Conservation (phyloP, 2,329 filamentous ascomycete species). For the Ophiostoma piceae region DNA sequence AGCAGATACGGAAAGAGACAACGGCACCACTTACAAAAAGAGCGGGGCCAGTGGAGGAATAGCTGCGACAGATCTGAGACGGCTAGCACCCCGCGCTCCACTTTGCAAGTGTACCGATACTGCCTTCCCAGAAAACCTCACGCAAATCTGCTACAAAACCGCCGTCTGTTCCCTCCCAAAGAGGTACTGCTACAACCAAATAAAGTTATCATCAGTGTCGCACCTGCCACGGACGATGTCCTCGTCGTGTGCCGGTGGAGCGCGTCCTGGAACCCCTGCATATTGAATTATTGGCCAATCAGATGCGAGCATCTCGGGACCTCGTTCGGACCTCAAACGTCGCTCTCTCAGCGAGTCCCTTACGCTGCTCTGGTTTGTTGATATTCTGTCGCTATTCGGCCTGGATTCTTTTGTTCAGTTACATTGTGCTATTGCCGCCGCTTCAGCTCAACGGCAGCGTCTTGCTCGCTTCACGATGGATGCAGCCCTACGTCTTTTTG, state of each 20-base stretch:
- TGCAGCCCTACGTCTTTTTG: slow-evolving; percentile 9
- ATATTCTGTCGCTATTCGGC: not conserved
- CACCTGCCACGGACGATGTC: slow-evolving; percentile 17
- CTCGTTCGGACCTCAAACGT: slow-evolving; percentile 21
- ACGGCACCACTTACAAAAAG: not conserved
- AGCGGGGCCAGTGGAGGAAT: slow-evolving; percentile 21
- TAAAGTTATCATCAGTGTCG: slow-evolving; percentile 17
- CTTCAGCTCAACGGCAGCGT: not conserved
- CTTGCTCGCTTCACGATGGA: slow-evolving; percentile 7
- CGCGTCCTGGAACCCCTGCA: slow-evolving; percentile 28
- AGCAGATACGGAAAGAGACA: not conserved
- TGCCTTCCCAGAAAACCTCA: not conserved
- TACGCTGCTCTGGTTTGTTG: not conserved
- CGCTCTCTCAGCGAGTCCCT: not conserved
- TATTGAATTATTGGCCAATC: slow-evolving; percentile 23
- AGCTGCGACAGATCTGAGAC: slow-evolving; percentile 37
- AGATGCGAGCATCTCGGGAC: slow-evolving; percentile 5
- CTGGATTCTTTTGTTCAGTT: not conserved
- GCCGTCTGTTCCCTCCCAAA: not conserved
- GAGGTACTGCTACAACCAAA: not conserved
- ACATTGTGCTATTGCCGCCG: not conserved
- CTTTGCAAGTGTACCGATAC: slow-evolving; percentile 16
- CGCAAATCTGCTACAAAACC: not conserved
- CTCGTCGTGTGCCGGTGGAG: slow-evolving; percentile 20
- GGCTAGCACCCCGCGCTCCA: slow-evolving; percentile 19